Base-by-base conservation (phyloP, 345 rosid genomes). In the Brassica incana region DNA sequence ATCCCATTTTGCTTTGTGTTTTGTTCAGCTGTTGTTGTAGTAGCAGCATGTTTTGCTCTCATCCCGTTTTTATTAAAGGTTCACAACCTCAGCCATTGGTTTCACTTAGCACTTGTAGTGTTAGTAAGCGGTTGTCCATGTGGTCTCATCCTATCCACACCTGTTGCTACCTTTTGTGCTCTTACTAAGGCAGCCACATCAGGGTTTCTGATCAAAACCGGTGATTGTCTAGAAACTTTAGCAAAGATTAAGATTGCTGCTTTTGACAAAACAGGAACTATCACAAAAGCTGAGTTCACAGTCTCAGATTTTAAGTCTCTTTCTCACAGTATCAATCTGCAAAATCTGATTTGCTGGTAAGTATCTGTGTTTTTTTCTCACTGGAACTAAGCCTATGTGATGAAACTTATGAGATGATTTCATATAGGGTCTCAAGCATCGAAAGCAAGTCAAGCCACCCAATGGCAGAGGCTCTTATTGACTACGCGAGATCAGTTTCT, bases 401-500 rank as follows among this genome's bases (percentile, higher is more conserved):
- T 69, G 60, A 45, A 2, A 29, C 33, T 59, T 59, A 20, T 70
- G 71, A 23, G 54, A 64, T 65, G 29, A 38, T 78, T 9, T 65
- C 11, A 29, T 3, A 78, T 3, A 78, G 99, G 99, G 92, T 91
- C 54, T 88, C 99, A 14, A 91, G 97, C 87, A 87, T 95, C 6
- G 97, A 95, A 85, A 88, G 91, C 65, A 92, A 91, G 73, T 92
- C 99, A 11, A 88, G 94, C 75, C 99, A 95, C 84, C 99, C 99
- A 8, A 87, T 95, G 93, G 97, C 99, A 32, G 81, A 85, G 0
- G 82, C 95, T 1, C 84, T 95, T 29, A 86, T 92, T 23, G 91
- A 84, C 16, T 83, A 89, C 61, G 99, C 84, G 30, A 85, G 83
- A 83, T 84, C 86, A 0, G 38, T 35, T 35, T 88, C 88, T 16